Evolutionary conservation across 495 filamentous ascomycete species (phyloP).

Genomic region (Cercophora newfieldiana): DNA sequence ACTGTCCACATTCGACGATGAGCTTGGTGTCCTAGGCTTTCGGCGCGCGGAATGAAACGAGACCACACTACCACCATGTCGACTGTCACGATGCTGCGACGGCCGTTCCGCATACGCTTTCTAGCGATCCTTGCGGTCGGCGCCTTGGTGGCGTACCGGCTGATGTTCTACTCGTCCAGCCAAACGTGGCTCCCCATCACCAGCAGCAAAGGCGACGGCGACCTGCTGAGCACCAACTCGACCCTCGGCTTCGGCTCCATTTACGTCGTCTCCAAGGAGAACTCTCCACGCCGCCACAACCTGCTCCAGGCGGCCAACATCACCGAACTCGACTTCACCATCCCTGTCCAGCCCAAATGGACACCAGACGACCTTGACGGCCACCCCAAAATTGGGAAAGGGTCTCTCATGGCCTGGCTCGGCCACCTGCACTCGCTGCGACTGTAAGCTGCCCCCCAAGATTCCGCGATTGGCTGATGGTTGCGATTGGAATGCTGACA

Average conservation of each 20-base stretch:
- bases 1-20: neutral
- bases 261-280: slow-evolving; percentile 28
- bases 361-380: slow-evolving; percentile 12
- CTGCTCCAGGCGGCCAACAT: slow-evolving; percentile 25
- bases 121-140: slow-evolving; percentile 7
- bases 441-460: neutral
- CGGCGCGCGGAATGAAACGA: neutral
- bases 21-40: neutral
- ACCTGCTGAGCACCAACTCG: slow-evolving; percentile 18
- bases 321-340: slow-evolving; percentile 34
- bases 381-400: slow-evolving; percentile 13
- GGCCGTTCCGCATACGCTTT: slow-evolving; percentile 16
- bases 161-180: slow-evolving; percentile 13
- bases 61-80: slow-evolving; percentile 12
- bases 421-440: slow-evolving; percentile 20
- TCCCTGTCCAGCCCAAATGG: slow-evolving; percentile 21
- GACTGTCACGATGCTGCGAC: slow-evolving; percentile 7
- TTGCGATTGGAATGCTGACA: neutral
- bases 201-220: neutral
- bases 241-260: slow-evolving; percentile 39
- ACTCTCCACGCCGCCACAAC: slow-evolving; percentile 15
- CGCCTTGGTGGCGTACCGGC: slow-evolving; percentile 11
- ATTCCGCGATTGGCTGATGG: neutral
- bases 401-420: slow-evolving; percentile 23
- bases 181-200: slow-evolving; percentile 13